phyloP scores from a whole-genome alignment of 2,329 filamentous ascomycete species.

The Fusarium luffae region DNA sequence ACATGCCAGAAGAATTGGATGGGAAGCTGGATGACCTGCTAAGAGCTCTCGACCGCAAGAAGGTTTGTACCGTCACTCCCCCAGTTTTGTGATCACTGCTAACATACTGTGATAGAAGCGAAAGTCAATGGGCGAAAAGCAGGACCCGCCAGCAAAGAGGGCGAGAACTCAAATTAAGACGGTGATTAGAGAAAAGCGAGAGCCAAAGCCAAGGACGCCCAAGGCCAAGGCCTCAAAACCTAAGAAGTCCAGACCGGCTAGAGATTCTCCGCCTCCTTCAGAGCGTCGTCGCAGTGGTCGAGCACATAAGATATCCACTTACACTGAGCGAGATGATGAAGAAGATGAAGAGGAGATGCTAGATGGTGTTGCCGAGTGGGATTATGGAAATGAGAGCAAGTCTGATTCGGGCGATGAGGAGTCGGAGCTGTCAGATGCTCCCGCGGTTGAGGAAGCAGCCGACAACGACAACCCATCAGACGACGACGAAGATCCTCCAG shows the following conservation, averaged over 20 bases:
- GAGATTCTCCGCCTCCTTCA: slow-evolving; percentile 50
- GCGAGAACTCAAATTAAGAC: slow-evolving; percentile 53
- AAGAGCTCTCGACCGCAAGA: slow-evolving; percentile 76
- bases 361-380: slow-evolving; percentile 69
- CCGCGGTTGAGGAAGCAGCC: slow-evolving; percentile 25
- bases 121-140: slow-evolving; percentile 63
- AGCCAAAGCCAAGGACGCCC: slow-evolving; percentile 50
- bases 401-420: slow-evolving; percentile 25
- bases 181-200: slow-evolving; percentile 52
- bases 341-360: slow-evolving; percentile 72
- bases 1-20: slow-evolving; percentile 79
- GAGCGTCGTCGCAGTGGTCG: slow-evolving; percentile 69
- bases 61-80: slow-evolving; percentile 56
- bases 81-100: slow-evolving; percentile 25
- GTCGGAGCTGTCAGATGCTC: slow-evolving; percentile 41
- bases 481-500: slow-evolving; percentile 26
- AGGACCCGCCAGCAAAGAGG: slow-evolving; percentile 56
- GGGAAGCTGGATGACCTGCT: slow-evolving; percentile 78
- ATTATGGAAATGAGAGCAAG: slow-evolving; percentile 54
- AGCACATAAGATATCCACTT: slow-evolving; percentile 58
- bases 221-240: slow-evolving; percentile 50
- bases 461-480: slow-evolving; percentile 26
- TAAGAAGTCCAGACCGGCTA: slow-evolving; percentile 46
- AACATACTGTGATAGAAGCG: slow-evolving; percentile 61
- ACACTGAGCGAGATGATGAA: slow-evolving; percentile 67